phyloP scores from a whole-genome alignment of 306 rosid genomes.

The Phaseolus lunatus region DNA sequence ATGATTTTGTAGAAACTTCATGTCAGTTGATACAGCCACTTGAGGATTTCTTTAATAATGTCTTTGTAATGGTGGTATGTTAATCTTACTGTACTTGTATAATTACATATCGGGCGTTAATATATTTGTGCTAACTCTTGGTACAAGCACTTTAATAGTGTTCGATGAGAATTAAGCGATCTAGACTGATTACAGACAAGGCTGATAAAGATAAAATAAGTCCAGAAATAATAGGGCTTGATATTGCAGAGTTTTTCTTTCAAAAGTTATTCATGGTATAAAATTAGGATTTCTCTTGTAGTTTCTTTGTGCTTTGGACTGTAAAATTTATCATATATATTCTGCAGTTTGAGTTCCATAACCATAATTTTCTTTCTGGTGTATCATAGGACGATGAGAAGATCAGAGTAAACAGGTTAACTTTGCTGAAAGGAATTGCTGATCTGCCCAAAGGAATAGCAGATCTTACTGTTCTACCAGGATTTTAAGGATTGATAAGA shows the following conservation, averaged over 20 bases:
- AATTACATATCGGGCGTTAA: neutral
- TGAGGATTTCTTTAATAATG: slow-evolving; percentile 82
- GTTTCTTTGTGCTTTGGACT: neutral
- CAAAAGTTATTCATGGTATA: neutral
- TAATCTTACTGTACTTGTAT: slow-evolving; percentile 27
- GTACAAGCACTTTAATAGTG: neutral
- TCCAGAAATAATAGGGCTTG: slow-evolving; percentile 15
- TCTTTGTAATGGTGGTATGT: slow-evolving; percentile 98
- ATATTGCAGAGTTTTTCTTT: neutral
- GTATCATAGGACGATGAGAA: slow-evolving; percentile 71
- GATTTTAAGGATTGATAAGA: slow-evolving; percentile 59
- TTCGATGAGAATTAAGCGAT: neutral
- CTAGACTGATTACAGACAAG: neutral
- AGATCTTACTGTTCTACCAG: slow-evolving; percentile 81
- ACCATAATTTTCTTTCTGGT: slow-evolving; percentile 15
- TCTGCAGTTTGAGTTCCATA: slow-evolving; percentile 14
- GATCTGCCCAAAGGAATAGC: slow-evolving; percentile 91
- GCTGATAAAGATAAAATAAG: neutral
- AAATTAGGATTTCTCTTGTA: neutral
- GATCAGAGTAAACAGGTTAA: slow-evolving; percentile 79
- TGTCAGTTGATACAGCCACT: slow-evolving; percentile 84
- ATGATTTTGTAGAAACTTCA: slow-evolving; percentile 73
- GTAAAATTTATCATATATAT: neutral
- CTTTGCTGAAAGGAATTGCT: slow-evolving; percentile 79
- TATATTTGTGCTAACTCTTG: neutral